A percentile compares a stretch with the other conserved stretches of the same genome.
These are phyloP conservation scores for Croton setiger DNA, from an alignment of 441 rosid genomes.

Conservation along the genomic window DNA sequence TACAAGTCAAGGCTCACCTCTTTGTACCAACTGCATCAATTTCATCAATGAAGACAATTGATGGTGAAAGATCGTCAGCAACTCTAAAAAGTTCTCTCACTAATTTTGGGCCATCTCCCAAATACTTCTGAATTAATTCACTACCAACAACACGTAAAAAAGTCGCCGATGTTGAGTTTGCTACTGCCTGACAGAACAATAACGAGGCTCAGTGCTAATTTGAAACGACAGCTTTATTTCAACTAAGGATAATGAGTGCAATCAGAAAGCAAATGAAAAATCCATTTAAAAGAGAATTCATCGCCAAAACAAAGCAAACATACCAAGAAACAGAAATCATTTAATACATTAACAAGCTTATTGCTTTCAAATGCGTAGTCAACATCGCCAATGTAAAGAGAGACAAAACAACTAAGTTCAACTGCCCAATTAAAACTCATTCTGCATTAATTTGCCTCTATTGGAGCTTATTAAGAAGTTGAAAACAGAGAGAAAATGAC, in stretches of 20 bases:
- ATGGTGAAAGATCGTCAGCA: conserved; percentile 96
- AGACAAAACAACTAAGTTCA: not conserved
- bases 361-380: not conserved
- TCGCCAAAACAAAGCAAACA: conserved; percentile 67
- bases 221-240: not conserved
- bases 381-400: not conserved
- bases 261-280: conserved; percentile 1
- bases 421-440: not conserved
- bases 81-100: conserved; percentile 92
- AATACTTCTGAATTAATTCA: conserved; percentile 88
- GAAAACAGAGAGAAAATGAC: not conserved
- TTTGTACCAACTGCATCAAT: conserved; percentile 92
- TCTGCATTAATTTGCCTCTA: not conserved
- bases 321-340: conserved; percentile 59
- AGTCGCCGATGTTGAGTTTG: conserved; percentile 92
- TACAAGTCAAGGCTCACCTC: conserved; percentile 28
- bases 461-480: not conserved
- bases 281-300: not conserved
- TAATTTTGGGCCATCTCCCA: conserved; percentile 91
- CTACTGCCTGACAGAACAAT: conserved; percentile 64
- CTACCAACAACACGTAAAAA: conserved; percentile 96
- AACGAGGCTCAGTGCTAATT: not conserved
- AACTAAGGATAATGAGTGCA: not conserved
- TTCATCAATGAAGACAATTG: conserved; percentile 92
- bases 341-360: not conserved